Conservation (phyloP, 345 rosid genomes). For the Gossypium australe region DNA sequence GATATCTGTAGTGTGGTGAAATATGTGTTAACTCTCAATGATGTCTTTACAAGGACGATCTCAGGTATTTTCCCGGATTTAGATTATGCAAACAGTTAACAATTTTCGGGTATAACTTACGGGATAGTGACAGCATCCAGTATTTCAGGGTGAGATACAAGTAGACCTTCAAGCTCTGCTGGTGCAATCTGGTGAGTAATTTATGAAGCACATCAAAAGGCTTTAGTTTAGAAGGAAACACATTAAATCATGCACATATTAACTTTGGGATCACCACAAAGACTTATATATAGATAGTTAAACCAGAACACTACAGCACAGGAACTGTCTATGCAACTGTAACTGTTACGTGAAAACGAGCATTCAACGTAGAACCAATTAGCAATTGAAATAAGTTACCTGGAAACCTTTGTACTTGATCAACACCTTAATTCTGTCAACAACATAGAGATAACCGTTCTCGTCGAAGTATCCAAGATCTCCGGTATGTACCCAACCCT, state of each 20-base stretch:
- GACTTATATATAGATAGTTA: background rate
- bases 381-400: constrained; percentile 29
- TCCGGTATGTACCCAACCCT: constrained; percentile 90
- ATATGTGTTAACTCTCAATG: background rate
- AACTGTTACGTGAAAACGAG: too few relatives aligned
- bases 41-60: background rate
- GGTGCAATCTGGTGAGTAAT: constrained; percentile 68
- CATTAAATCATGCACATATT: too few relatives aligned
- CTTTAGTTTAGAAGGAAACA: background rate
- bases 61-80: background rate
- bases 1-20: constrained; percentile 40
- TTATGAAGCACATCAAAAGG: constrained; percentile 7
- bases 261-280: background rate
- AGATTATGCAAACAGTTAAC: background rate
- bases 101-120: constrained; percentile 38
- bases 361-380: background rate
- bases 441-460: constrained; percentile 63
- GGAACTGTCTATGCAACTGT: background rate
- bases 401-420: constrained; percentile 92
- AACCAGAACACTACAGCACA: background rate
- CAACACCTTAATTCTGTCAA: constrained; percentile 88
- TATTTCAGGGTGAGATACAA: constrained; percentile 81
- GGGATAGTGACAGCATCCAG: constrained; percentile 87
- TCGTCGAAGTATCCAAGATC: constrained; percentile 89
- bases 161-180: constrained; percentile 93